Evolutionary conservation across 345 rosid genomes (phyloP), one percentile per base, ranked within the genome.

Genomic region (Linum usitatissimum): DNA sequence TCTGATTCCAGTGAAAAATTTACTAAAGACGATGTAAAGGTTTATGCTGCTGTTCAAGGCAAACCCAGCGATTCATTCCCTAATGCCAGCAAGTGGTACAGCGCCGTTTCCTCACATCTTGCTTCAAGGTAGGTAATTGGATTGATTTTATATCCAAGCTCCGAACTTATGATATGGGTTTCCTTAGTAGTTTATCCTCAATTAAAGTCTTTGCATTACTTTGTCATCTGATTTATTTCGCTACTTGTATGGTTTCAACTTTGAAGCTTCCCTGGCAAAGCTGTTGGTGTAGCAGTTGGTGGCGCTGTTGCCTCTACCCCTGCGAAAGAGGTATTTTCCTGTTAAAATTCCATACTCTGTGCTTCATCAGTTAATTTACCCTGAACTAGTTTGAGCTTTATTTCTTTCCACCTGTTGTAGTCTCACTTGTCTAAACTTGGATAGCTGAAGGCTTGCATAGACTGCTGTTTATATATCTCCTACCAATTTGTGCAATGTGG

Each of bases 11-110:
- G 93, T 21, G 72, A 69, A 71, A 71, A 72, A 51, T 55, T 87
- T 15, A 74, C 91, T 4, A 81, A 78, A 65, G 97, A 85, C 70
- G 97, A 92, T 61, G 72, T 89, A 3, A 92, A 80, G 83, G 96
- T 89, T 6, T 92, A 81, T 77, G 97, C 85, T 3, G 88, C 90
- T 54, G 83, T 89, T 70, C 38, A 38, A 42, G 73, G 36, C 77
- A 79, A 83, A 51, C 97, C 95, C 10, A 82, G 86, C 5, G 80
- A 10, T 64, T 72, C 82, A 4, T 87, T 84, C 69, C 86, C 91
- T 6, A 84, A 81, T 72, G 93, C 84, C 36, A 71, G 84, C 85
- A 79, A 70, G 83, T 92, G 98, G 98, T 89, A 81, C 75, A 80
- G 75, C 9, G 36, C 62, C 5, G 89, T 92, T 3, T 82, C 85